Evolutionary conservation across 495 filamentous ascomycete genomes (phyloP).

Genomic region (Chaetomium tenue): DNA sequence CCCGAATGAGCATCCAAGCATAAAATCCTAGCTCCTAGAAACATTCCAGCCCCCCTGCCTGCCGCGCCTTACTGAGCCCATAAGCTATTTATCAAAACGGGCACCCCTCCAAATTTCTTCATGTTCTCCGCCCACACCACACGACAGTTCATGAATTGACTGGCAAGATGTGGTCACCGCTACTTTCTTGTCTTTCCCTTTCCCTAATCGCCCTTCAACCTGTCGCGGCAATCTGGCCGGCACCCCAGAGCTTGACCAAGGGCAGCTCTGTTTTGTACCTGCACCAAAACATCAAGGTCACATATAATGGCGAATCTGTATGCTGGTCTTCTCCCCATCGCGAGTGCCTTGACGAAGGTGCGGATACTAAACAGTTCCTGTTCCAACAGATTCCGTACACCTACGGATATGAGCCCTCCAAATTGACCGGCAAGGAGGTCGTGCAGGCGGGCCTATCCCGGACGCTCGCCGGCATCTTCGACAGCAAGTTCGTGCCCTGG

Average conservation of each 20-base stretch:
- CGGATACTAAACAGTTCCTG: conserved; percentile 32
- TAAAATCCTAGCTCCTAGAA: conserved; percentile 1
- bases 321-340: conserved; percentile 32
- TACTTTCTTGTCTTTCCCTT: conserved; percentile 35
- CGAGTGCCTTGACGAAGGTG: conserved; percentile 17
- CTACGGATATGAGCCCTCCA: conserved; percentile 40
- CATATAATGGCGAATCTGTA: conserved; percentile 57
- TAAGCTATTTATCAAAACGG: background rate
- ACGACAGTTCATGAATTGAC: conserved; percentile 6
- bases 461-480: conserved; percentile 54
- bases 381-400: conserved; percentile 45
- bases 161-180: conserved; percentile 33
- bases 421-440: conserved; percentile 47
- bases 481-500: conserved; percentile 68
- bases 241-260: conserved; percentile 51
- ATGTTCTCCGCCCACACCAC: background rate
- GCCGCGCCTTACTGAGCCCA: background rate
- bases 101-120: background rate
- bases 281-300: conserved; percentile 49
- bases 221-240: conserved; percentile 59
- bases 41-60: conserved; percentile 20
- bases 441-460: conserved; percentile 51
- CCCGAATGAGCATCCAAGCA: conserved; percentile 8
- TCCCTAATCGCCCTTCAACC: conserved; percentile 37
- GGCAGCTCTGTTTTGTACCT: conserved; percentile 59